These are phyloP conservation scores for Annona cherimola DNA, from an alignment of 164 flowering plant genomes.

Conservation along the genomic window DNA sequence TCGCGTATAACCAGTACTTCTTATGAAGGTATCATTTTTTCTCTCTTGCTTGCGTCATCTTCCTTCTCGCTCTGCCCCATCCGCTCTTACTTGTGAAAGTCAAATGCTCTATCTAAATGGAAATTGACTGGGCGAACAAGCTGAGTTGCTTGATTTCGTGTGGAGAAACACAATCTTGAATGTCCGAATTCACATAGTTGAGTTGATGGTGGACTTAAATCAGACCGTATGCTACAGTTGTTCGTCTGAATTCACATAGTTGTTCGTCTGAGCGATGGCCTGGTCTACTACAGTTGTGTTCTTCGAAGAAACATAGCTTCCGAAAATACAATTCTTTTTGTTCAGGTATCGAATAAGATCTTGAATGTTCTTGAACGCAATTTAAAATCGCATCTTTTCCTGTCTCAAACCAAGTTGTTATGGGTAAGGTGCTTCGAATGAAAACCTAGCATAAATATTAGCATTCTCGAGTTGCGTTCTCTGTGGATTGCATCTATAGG, in stretches of 20 bases:
- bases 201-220: background rate
- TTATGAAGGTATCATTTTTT: constrained; percentile 35
- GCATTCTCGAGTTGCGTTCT: too few species aligned
- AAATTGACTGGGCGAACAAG: background rate
- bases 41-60: background rate
- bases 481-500: too few species aligned
- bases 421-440: too few species aligned
- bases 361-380: too few species aligned
- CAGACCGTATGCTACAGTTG: background rate
- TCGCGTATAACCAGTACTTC: constrained; percentile 38
- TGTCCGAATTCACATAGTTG: background rate
- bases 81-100: background rate
- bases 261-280: background rate
- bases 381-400: too few species aligned
- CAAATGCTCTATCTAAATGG: background rate
- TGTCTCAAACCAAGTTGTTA: too few species aligned
- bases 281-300: background rate
- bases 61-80: background rate
- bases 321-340: background rate
- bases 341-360: background rate
- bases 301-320: background rate
- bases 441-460: too few species aligned
- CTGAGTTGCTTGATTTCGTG: background rate
- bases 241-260: background rate
- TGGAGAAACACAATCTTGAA: background rate